Evolutionary conservation across 345 rosid species (phyloP), one percentile per base, ranked within the genome.

Genomic region (Pelargonium nanum): DNA sequence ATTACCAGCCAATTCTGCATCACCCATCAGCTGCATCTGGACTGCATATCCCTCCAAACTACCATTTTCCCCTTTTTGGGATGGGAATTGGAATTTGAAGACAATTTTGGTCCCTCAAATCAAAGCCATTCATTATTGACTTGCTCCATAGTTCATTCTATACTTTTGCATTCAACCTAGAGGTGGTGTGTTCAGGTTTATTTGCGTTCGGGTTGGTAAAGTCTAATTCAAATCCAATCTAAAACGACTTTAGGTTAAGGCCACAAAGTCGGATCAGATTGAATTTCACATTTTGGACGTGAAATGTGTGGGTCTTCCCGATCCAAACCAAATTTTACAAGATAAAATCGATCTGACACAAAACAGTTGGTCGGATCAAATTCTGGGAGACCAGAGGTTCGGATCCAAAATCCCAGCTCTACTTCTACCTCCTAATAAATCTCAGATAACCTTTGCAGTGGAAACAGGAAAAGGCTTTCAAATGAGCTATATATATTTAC

Each of bases 1-100:
- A 65, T 48, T 24, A 16, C 56, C 61, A 61, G 71, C 72, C 4
- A 28, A 28, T 28, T 28, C 32, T 28, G 32, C 32, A n/a, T n/a
- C n/a, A n/a, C n/a, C n/a, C n/a, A n/a, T n/a, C n/a, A 28, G 32
- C 32, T 28, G 32, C 4, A 28, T 28, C 3, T 40, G 48, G 16
- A 40, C 13, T 40, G 48, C 16, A 76, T 76, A 74, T 72, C 59
- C 75, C 28, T 9, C 25, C 28, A 13, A 26, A n/a, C n/a, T n/a
- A n/a, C n/a, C n/a, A n/a, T n/a, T 57, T 32, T 66, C 32, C 54
- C 22, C 24, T 55, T 45, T 61, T 24, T 53, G 15, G 48, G 15
- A 40, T 40, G 9, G 48, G 48, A 40, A 40, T 40, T 40, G 48
- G 48, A 40, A 40, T 40, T 6, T 40, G 9, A 40, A 6, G 48